These are phyloP conservation scores for Condylostoma magnum DNA, from an alignment of 169 alveolate genomes.

Conservation along the genomic window DNA sequence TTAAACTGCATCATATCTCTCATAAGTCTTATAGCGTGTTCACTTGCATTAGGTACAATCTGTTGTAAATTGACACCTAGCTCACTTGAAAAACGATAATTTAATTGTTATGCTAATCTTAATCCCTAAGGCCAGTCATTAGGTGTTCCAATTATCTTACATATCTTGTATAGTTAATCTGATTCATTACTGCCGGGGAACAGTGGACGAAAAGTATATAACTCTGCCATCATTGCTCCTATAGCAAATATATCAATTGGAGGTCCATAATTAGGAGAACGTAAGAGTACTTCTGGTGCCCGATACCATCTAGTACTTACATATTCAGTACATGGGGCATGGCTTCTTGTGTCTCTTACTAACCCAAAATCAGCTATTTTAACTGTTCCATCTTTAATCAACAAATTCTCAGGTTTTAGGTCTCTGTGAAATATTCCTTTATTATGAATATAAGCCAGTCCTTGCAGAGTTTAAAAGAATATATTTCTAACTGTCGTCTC, in stretches of 20 bases:
- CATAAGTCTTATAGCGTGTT: conserved; percentile 75
- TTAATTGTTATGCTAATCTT: conserved; percentile 67
- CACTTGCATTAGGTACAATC: conserved; percentile 68
- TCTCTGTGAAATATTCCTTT: conserved; percentile 84
- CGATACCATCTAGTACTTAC: conserved; percentile 55
- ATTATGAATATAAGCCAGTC: conserved; percentile 84
- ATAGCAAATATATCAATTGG: conserved; percentile 79
- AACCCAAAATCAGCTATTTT: conserved; percentile 85
- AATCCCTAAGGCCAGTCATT: conserved; percentile 85
- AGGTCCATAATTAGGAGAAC: conserved; percentile 67
- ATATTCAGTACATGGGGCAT: conserved; percentile 84
- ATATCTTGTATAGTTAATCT: conserved; percentile 69
- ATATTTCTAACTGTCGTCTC: conserved; percentile 74
- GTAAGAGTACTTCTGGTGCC: conserved; percentile 79
- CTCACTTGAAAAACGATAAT: conserved; percentile 59
- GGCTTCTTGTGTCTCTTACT: conserved; percentile 77
- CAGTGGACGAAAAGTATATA: conserved; percentile 54
- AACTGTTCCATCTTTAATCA: conserved; percentile 65
- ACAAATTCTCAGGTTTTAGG: conserved; percentile 84
- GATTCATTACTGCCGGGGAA: conserved; percentile 79
- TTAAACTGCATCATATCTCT: conserved; percentile 68
- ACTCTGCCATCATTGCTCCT: conserved; percentile 70
- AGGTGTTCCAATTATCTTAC: conserved; percentile 85
- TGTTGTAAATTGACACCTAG: conserved; percentile 54
- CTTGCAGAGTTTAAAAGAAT: conserved; percentile 79